Evolutionary conservation across 495 filamentous ascomycete species (phyloP).

Genomic region (Penicillium argentinense): DNA sequence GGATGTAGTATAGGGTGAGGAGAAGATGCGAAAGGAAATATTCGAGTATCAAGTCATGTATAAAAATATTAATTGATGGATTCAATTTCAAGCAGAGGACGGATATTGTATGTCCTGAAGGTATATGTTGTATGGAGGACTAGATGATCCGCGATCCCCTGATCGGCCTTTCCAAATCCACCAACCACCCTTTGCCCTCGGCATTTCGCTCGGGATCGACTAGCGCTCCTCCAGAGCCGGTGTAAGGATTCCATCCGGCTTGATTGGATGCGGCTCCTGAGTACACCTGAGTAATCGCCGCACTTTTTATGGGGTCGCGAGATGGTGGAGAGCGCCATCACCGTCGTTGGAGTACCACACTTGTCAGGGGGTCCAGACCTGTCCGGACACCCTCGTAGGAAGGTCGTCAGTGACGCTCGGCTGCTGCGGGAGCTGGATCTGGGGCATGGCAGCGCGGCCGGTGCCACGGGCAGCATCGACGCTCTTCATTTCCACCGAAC

Average conservation of each 20-base stretch:
- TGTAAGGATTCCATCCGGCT: conserved; percentile 13
- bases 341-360: background rate
- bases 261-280: conserved; percentile 28
- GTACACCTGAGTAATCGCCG: conserved; percentile 7
- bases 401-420: too few relatives aligned
- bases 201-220: conserved; percentile 28
- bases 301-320: too few relatives aligned
- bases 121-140: too few relatives aligned
- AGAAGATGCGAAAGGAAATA: background rate
- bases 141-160: conserved; percentile 25
- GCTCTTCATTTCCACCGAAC: conserved; percentile 12
- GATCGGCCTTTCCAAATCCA: conserved; percentile 12
- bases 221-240: conserved; percentile 10
- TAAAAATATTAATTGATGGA: too few relatives aligned
- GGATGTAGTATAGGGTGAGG: background rate
- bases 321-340: too few relatives aligned
- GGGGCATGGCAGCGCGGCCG: too few relatives aligned
- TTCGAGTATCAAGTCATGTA: too few relatives aligned
- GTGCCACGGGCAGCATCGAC: too few relatives aligned
- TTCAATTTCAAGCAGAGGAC: too few relatives aligned
- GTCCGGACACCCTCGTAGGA: background rate
- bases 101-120: too few relatives aligned
- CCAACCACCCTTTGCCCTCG: conserved; percentile 5
- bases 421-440: too few relatives aligned
- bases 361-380: background rate